Conservation (phyloP, 768 basidiomycete species). For the Tylopilus cervinicoccineus region DNA sequence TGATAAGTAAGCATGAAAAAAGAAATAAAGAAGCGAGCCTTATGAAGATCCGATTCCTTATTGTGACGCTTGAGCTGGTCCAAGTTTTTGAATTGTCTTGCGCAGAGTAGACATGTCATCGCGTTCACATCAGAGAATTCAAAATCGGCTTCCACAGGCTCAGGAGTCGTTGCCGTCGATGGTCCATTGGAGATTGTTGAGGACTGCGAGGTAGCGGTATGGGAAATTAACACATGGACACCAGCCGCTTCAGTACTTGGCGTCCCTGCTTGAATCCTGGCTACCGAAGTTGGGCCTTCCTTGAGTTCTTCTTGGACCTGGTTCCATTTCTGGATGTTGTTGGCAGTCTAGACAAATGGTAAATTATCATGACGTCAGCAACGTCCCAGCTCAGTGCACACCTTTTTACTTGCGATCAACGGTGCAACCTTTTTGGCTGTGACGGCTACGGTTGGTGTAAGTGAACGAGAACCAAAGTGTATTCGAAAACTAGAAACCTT, state of each 20-base stretch:
- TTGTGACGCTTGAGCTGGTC: slow-evolving; percentile 89
- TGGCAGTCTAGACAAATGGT: slow-evolving; percentile 56
- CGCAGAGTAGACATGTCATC: slow-evolving; percentile 85
- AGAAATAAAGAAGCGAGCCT: slow-evolving; percentile 57
- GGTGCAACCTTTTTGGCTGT: slow-evolving; percentile 74
- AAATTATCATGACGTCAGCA: background rate
- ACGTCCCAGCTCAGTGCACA: slow-evolving; percentile 22
- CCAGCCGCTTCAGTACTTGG: slow-evolving; percentile 7
- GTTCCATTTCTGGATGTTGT: slow-evolving; percentile 97
- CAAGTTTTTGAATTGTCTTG: slow-evolving; percentile 85
- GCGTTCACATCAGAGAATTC: slow-evolving; percentile 77
- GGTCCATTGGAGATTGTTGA: slow-evolving; percentile 15
- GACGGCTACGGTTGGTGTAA: slow-evolving; percentile 31
- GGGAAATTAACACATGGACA: slow-evolving; percentile 2
- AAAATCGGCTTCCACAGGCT: slow-evolving; percentile 56
- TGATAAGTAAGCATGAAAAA: slow-evolving; percentile 18
- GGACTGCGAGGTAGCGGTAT: slow-evolving; percentile 10
- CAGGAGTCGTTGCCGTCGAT: slow-evolving; percentile 34
- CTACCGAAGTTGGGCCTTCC: slow-evolving; percentile 33
- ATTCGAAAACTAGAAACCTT: slow-evolving; percentile 19
- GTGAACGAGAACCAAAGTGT: background rate
- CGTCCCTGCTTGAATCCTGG: slow-evolving; percentile 12
- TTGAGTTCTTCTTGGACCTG: slow-evolving; percentile 87
- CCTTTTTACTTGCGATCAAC: slow-evolving; percentile 83
- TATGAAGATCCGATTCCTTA: slow-evolving; percentile 92